phyloP scores from a whole-genome alignment of 2,329 filamentous ascomycete genomes.

The Penicillium brasilianum region DNA sequence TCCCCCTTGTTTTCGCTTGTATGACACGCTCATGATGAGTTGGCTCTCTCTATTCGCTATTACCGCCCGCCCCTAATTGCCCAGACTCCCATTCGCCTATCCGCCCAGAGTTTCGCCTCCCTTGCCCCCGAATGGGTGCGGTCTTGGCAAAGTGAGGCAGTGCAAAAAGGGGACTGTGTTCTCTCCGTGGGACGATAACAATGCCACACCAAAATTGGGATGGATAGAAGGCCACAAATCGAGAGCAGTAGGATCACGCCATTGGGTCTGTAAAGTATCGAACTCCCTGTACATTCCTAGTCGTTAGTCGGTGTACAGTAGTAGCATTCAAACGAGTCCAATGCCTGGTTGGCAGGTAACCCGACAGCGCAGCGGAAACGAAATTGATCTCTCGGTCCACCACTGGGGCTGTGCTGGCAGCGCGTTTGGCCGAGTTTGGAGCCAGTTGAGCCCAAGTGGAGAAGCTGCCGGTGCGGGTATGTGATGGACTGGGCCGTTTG shows the following conservation, averaged over 20 bases:
- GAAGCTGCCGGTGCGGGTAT: conserved; percentile 5
- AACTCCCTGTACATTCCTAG: not conserved
- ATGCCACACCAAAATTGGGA: not conserved
- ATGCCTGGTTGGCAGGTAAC: not conserved
- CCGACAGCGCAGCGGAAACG: not conserved
- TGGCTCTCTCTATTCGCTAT: not conserved
- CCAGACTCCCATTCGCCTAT: not conserved
- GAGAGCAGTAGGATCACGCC: not conserved
- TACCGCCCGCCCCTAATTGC: not conserved
- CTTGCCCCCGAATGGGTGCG: not conserved
- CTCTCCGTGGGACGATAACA: not conserved
- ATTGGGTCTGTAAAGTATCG: not conserved
- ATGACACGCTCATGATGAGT: conserved; percentile 1
- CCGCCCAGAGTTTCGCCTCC: conserved; percentile 1
- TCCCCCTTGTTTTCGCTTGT: not conserved
- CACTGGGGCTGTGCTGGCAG: conserved; percentile 10
- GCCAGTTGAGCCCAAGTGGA: not conserved
- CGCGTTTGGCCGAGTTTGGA: too few relatives aligned
- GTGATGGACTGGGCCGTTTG: not conserved
- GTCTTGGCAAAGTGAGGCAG: conserved; percentile 16
- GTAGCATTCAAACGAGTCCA: not conserved
- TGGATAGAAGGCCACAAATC: not conserved
- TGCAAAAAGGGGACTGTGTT: conserved; percentile 10
- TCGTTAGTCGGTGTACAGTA: not conserved
- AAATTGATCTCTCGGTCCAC: conserved; percentile 1